phyloP scores from a whole-genome alignment of 2,329 filamentous ascomycete species.

The Orbilia oligospora region DNA sequence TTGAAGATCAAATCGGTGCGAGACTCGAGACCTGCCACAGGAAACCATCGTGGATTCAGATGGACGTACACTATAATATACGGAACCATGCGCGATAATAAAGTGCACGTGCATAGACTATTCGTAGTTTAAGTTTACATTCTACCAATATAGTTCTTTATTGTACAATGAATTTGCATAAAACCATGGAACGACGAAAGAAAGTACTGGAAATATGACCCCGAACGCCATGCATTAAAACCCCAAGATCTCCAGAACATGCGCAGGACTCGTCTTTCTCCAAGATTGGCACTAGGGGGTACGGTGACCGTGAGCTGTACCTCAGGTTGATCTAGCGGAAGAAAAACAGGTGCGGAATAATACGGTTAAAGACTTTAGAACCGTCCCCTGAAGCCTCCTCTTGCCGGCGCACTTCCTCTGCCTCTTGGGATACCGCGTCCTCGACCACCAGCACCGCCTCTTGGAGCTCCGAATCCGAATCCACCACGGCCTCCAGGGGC shows the following conservation, averaged over 20 bases:
- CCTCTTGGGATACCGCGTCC: constrained; percentile 57
- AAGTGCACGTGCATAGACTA: not conserved
- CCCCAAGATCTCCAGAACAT: constrained; percentile 39
- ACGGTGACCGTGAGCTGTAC: not conserved
- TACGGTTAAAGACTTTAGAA: constrained; percentile 10
- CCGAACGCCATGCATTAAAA: constrained; percentile 55
- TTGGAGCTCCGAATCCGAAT: constrained; percentile 49
- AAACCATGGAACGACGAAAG: constrained; percentile 28
- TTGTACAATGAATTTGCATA: constrained; percentile 47
- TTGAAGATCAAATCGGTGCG: not conserved
- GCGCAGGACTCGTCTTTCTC: constrained; percentile 22
- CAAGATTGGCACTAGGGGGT: not conserved
- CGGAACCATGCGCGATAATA: no score
- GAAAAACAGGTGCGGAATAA: not conserved
- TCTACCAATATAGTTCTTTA: constrained; percentile 50
- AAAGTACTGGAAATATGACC: constrained; percentile 38
- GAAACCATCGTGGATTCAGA: not conserved
- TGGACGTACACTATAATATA: not conserved
- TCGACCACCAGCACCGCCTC: constrained; percentile 51
- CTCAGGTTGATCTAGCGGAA: not conserved
- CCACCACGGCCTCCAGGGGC: constrained; percentile 48
- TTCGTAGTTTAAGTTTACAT: constrained; percentile 54
- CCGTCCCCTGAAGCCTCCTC: constrained; percentile 57
- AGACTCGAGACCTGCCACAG: no score
- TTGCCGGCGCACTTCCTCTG: constrained; percentile 55